Evolutionary conservation across 164 flowering plant genomes (phyloP).

Genomic region (Paratinospora sagittata): DNA sequence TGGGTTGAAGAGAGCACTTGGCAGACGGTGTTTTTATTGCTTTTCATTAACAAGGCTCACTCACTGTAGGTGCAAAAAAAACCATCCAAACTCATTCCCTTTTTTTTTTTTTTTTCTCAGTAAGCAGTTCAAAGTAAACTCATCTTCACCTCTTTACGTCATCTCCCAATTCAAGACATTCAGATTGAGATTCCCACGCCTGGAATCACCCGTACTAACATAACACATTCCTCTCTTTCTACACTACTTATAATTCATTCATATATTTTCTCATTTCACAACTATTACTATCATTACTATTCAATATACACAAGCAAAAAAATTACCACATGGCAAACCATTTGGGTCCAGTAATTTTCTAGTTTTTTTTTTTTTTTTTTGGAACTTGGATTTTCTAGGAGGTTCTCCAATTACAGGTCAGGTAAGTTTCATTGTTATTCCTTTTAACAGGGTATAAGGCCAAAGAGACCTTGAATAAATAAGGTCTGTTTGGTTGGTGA

Average conservation of each 20-base stretch:
- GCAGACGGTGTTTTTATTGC: neutral
- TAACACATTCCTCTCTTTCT: neutral
- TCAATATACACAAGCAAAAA: too few relatives aligned
- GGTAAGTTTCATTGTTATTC: neutral
- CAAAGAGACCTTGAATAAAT: too few relatives aligned
- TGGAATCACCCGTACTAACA: neutral
- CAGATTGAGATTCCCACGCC: constrained; percentile 3
- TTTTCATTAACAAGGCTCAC: too few relatives aligned
- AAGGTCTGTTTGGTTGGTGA: too few relatives aligned
- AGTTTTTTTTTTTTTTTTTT: too few relatives aligned
- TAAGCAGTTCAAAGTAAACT: neutral
- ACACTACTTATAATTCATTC: neutral
- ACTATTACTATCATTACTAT: too few relatives aligned
- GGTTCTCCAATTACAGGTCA: neutral
- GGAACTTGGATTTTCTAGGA: neutral
- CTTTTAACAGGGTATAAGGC: too few relatives aligned
- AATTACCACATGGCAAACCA: neutral
- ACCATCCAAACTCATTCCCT: neutral
- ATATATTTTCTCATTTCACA: too few relatives aligned
- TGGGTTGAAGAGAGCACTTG: neutral
- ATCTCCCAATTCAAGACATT: constrained; percentile 1
- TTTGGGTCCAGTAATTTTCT: neutral
- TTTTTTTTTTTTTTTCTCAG: neutral
- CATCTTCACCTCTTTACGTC: neutral
- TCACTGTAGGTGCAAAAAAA: too few relatives aligned